Evolutionary conservation across 345 rosid genomes (phyloP), one percentile per base, ranked within the genome.

Genomic region (Hypericum androsaemum): DNA sequence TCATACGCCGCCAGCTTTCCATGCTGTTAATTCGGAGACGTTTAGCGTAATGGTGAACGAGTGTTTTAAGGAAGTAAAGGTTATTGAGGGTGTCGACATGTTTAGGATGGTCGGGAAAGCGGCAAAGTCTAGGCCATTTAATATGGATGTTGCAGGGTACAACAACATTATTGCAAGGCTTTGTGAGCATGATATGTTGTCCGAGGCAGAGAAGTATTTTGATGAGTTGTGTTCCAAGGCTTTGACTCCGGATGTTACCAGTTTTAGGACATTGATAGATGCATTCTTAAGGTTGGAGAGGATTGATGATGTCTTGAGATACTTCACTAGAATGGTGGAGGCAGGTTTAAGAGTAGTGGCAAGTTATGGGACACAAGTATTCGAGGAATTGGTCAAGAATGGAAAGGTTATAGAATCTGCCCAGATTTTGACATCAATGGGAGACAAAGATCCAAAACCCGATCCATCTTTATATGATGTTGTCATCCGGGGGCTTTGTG

Each of bases 381-480:
- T 94, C 61, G 47, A 60, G 39, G 83, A 74, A 70, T 72, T 94
- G 65, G 79, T 94, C 51, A 70, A 70, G 64, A 81, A 79, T 62
- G 87, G 95, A 12, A 85, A 81, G 81, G 74, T 63, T 50, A 63
- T 60, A 32, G 95, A 94, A 49, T 80, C 80, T 44, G 82, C 79
- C 0, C 66, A 60, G 53, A 75, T 86, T 68, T 69, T 94, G 84
- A 72, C 70, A 16, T 83, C 79, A 71, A 94, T 94, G 97, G 87
- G 95, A 28, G 86, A 80, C 68, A 83, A 64, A 71, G 97, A 92
- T 61, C 94, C 94, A 46, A 94, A 94, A 71, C 97, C 99, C 8
- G 99, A 94, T 60, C 71, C 82, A 37, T 57, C 78, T 8, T 59
- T 89, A 44, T 94, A 85, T 68, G 95, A 83, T 73, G 82, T 80